phyloP scores from a whole-genome alignment of 768 basidiomycete species.

The Mycena chlorophos region DNA sequence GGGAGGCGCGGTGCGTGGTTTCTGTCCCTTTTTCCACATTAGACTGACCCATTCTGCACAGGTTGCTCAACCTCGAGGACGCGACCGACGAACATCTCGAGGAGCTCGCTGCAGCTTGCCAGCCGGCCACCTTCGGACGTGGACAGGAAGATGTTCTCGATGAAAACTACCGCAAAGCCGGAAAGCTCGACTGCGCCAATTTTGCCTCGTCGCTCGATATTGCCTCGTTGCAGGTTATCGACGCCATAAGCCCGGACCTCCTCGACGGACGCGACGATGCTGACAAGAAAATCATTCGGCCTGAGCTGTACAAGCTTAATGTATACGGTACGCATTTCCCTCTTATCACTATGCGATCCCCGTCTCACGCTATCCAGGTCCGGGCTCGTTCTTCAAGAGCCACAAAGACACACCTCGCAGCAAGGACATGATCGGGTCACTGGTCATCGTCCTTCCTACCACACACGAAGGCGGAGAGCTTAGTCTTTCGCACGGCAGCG shows the following conservation, averaged over 20 bases:
- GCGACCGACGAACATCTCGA: slow-evolving; percentile 16
- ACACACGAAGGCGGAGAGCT: slow-evolving; percentile 37
- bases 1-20: background rate
- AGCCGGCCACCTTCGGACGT: slow-evolving; percentile 30
- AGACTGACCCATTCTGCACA: background rate
- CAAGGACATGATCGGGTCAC: slow-evolving; percentile 37
- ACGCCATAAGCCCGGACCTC: slow-evolving; percentile 25
- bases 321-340: slow-evolving; percentile 40
- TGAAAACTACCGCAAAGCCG: slow-evolving; percentile 34
- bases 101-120: slow-evolving; percentile 25
- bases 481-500: background rate
- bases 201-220: slow-evolving; percentile 35
- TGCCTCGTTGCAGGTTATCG: slow-evolving; percentile 26
- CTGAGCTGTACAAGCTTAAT: slow-evolving; percentile 40
- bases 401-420: slow-evolving; percentile 38
- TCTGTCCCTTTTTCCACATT: background rate
- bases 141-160: slow-evolving; percentile 30
- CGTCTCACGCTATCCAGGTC: slow-evolving; percentile 11
- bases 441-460: slow-evolving; percentile 41
- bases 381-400: slow-evolving; percentile 39
- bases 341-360: background rate
- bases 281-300: slow-evolving; percentile 18
- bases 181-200: slow-evolving; percentile 27
- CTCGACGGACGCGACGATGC: slow-evolving; percentile 18
- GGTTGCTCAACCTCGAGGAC: background rate